Base-by-base conservation (phyloP, 352 stramenopile species). In the Phytophthora melonis region DNA sequence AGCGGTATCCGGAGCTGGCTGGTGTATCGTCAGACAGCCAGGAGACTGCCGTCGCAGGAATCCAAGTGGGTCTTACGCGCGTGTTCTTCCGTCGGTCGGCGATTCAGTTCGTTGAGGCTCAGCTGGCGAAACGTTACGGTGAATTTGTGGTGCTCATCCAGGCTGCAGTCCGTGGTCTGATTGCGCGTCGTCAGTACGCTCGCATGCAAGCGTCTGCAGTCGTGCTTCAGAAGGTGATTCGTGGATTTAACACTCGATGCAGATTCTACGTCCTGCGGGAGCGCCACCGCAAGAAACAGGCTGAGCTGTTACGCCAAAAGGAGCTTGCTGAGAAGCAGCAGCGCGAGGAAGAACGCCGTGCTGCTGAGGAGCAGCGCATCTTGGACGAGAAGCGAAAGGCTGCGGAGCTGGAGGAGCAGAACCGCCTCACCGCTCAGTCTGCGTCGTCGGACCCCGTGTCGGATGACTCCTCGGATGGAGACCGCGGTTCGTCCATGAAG, bases 131-230 rank as follows among this genome's bases (percentile, higher is more conserved):
- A 71, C 86, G 89, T 5, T 94, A 96, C 36, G 88, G 85, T 50
- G 89, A 96, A 60, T 94, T 96, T 41, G 88, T 96, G 39, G 87
- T 96, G 41, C 79, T 96, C 14, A 96, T 96, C 53, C 89, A 96
- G 47, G 77, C 88, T 53, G 74, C 79, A n/a, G 87, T 79, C 45
- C 89, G 89, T 36, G 84, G 88, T 0, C 74, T 93, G 36, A 78
- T 94, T 56, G 66, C 70, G 30, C 81, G 81, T 21, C 78, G 83
- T 27, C 75, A 53, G 34, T 94, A 91, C 64, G 62, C 76, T 58
- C 79, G 70, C 32, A 85, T 90, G 70, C 72, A 91, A 54, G 23
- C 52, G 4, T 84, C 83, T 13, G 77, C 70, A 4, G 76, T 86
- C 0, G 67, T 86, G 0, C 32, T 88, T 7, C 89, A 96, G 70